phyloP scores from a whole-genome alignment of 805 yeast genomes.

The Schwanniomyces yamadae region DNA sequence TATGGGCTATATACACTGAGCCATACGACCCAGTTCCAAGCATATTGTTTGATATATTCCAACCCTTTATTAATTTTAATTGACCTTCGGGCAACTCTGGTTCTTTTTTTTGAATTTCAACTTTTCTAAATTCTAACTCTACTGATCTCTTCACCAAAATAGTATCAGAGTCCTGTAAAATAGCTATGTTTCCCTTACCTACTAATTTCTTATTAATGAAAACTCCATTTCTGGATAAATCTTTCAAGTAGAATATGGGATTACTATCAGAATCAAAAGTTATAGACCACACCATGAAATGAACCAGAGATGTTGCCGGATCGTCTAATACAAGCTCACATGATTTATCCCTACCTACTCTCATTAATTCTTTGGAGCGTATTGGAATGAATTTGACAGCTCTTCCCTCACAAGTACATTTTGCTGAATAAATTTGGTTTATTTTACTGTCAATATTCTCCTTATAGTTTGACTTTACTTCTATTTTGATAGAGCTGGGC shows the following conservation, averaged over 20 bases:
- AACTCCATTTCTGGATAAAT: conserved; percentile 52
- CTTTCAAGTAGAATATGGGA: conserved; percentile 51
- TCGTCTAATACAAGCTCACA: conserved; percentile 33
- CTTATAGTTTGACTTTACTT: too few relatives aligned
- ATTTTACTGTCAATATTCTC: too few relatives aligned
- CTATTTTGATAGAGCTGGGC: too few relatives aligned
- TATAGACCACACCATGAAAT: conserved; percentile 49
- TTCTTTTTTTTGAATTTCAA: neutral
- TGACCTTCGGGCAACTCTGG: neutral
- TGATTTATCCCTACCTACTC: conserved; percentile 42
- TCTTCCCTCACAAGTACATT: conserved; percentile 1
- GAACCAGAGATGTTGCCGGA: conserved; percentile 44
- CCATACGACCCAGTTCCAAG: conserved; percentile 63
- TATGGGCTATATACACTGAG: conserved; percentile 41
- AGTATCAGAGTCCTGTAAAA: conserved; percentile 39
- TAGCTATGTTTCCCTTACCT: conserved; percentile 27
- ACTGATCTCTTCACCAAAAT: conserved; percentile 31
- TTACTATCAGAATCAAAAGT: conserved; percentile 48
- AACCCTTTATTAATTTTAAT: conserved; percentile 18
- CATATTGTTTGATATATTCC: conserved; percentile 43
- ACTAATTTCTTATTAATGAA: conserved; percentile 36
- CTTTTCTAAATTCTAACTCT: conserved; percentile 1
- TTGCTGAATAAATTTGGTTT: neutral
- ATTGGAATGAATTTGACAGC: conserved; percentile 11
- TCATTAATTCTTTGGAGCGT: conserved; percentile 30